Evolutionary conservation across 176 grass and related monocot species (phyloP).

Genomic region (Saccharum spontaneum): DNA sequence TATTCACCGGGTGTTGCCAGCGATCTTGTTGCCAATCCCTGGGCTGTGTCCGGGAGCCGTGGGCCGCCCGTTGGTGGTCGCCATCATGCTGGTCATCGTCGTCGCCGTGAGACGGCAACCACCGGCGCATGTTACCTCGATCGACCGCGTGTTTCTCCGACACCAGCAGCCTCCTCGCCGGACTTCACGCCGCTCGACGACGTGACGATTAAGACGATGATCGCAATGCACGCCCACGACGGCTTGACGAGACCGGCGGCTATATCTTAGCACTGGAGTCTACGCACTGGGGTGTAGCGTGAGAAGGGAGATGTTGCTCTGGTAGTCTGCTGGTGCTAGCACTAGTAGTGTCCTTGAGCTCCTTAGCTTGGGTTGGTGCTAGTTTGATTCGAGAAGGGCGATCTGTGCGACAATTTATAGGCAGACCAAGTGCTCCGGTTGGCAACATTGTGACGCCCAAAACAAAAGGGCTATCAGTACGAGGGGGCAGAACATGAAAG

Average conservation of each 20-base stretch:
- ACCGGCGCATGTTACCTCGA: background rate
- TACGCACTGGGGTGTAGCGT: background rate
- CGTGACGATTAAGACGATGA: background rate
- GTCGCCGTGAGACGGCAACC: background rate
- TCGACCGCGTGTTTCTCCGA: background rate
- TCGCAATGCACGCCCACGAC: slow-evolving; percentile 21
- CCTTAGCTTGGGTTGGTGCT: background rate
- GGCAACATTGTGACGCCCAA: background rate
- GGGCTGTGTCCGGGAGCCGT: slow-evolving; percentile 72
- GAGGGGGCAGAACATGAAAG: background rate
- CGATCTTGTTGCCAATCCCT: slow-evolving; percentile 56
- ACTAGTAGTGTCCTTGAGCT: background rate
- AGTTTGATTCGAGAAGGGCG: too few species aligned
- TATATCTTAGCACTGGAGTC: slow-evolving; percentile 13
- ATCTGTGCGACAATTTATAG: too few species aligned
- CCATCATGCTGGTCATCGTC: slow-evolving; percentile 14
- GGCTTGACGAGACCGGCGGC: slow-evolving; percentile 22
- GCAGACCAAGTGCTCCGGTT: background rate
- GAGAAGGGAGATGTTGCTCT: background rate
- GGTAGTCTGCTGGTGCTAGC: background rate
- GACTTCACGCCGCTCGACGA: background rate
- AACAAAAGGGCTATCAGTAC: background rate
- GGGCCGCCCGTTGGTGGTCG: slow-evolving; percentile 41
- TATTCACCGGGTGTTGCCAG: slow-evolving; percentile 37
- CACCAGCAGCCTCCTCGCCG: slow-evolving; percentile 21